Evolutionary conservation across 345 rosid genomes (phyloP), one percentile per base, ranked within the genome.

Genomic region (Raphanus sativus): DNA sequence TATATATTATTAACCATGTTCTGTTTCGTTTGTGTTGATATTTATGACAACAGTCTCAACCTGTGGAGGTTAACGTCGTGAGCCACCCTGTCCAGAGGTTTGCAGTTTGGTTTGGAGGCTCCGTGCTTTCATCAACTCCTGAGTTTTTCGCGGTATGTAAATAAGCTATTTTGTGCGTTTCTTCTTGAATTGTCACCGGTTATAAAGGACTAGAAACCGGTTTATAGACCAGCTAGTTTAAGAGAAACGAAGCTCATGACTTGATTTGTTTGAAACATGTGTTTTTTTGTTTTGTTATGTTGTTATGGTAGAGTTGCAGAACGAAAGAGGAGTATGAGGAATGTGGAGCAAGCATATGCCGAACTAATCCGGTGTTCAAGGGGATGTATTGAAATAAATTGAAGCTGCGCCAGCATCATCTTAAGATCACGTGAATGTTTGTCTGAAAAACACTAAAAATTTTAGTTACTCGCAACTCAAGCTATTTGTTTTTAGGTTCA

Each of bases 71-170:
- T 64, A 91, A 95, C 77, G 98, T 95, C 2, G 90, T 92, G 78
- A 95, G 98, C 83, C 94, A 92, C 75, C 93, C 99, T 62, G 89
- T 95, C 72, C 99, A 95, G 83, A 88, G 85, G 81, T 95, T 86
- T 83, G 99, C 99, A 0, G 99, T 95, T 75, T 95, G 99, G 99
- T 95, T 95, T 82, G 99, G 98, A 42, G 98, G 99, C 82, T 95
- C 99, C 48, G 97, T 95, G 73, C 96, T 95, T 63, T 97, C 96
- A 63, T 95, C 99, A 30, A 95, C 99, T 24, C 98, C 97, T 21
- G 99, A 95, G 86, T 95, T 92, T 86, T 95, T 86, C 25, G 90
- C 85, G 83, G 98, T 89, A 89, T 42, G 86, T 63, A n/a, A n/a
- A 40, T 3, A 56, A 33, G 45, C 48, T 40, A 40, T 40, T 40